Conservation (phyloP, 208 protist species). For the Phytomonas serpens region DNA sequence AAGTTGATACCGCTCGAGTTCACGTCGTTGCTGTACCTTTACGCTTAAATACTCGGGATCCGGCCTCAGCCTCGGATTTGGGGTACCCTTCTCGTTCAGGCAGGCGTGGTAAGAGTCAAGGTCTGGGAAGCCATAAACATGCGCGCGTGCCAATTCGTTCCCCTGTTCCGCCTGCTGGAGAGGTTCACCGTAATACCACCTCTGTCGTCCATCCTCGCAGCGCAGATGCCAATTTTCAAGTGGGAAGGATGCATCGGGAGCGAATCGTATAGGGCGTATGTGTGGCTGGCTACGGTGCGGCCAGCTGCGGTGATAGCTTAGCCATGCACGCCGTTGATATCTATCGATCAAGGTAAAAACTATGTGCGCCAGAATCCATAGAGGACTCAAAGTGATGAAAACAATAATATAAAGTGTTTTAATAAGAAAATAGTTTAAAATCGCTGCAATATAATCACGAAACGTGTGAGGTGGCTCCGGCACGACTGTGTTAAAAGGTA, state of each 20-base stretch:
- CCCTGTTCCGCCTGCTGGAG: constrained; percentile 43
- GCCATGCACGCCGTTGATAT: constrained; percentile 37
- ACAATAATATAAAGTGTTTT: constrained; percentile 17
- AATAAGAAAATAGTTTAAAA: constrained; percentile 12
- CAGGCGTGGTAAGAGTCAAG: constrained; percentile 27
- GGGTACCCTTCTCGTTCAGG: constrained; percentile 9
- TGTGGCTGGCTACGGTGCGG: constrained; percentile 46
- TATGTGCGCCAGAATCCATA: constrained; percentile 41
- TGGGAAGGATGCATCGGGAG: constrained; percentile 29
- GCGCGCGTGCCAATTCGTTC: constrained; percentile 47
- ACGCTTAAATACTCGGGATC: not conserved
- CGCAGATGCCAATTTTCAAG: constrained; percentile 69
- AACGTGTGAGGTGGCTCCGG: constrained; percentile 48
- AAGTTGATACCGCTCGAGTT: constrained; percentile 61
- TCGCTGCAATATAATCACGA: constrained; percentile 25
- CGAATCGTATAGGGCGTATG: constrained; percentile 29
- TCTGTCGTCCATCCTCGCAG: constrained; percentile 84
- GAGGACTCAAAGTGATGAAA: constrained; percentile 24
- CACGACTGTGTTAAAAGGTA: constrained; percentile 62
- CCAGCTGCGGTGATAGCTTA: constrained; percentile 35
- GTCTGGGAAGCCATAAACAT: constrained; percentile 35
- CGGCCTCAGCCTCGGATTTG: not conserved
- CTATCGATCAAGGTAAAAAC: constrained; percentile 36
- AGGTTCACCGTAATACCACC: constrained; percentile 64
- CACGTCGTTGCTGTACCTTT: not conserved